These are phyloP conservation scores for Saccharomycopsis fodiens DNA, from an alignment of 805 yeast species.

Conservation along the genomic window DNA sequence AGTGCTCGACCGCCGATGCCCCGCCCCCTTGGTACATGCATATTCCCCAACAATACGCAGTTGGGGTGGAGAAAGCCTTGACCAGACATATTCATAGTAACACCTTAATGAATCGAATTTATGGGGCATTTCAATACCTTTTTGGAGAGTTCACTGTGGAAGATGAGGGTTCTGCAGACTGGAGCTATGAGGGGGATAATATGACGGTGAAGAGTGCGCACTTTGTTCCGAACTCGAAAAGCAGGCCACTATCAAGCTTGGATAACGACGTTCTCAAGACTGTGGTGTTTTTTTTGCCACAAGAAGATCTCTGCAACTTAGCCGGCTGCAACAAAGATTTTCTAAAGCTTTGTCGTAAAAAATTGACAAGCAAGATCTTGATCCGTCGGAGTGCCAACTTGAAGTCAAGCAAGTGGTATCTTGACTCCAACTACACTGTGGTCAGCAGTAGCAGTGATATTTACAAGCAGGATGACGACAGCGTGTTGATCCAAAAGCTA, in stretches of 20 bases:
- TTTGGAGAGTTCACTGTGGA: neutral
- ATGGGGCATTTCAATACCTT: neutral
- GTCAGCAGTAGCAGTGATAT: slow-evolving; percentile 32
- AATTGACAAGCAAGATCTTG: slow-evolving; percentile 32
- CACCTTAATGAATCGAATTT: neutral
- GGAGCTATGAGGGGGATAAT: neutral
- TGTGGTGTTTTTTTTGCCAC: slow-evolving; percentile 30
- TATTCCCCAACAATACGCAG: neutral
- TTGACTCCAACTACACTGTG: slow-evolving; percentile 32
- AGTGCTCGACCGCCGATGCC: neutral
- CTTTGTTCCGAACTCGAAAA: slow-evolving; percentile 2
- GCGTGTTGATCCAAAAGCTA: no score
- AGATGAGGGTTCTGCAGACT: neutral
- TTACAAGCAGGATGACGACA: slow-evolving; percentile 22
- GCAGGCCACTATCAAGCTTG: slow-evolving; percentile 2
- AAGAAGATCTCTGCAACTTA: slow-evolving; percentile 31
- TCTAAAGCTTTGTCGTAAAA: slow-evolving; percentile 27
- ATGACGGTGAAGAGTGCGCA: neutral
- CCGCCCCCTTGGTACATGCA: neutral
- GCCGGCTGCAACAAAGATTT: slow-evolving; percentile 27
- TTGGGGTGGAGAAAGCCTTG: no score
- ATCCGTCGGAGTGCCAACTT: slow-evolving; percentile 31
- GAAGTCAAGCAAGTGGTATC: slow-evolving; percentile 25
- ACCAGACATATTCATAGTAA: no score
- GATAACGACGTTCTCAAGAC: neutral